Evolutionary conservation across 371 early-diverging fungal species (phyloP).

Genomic region (Rhizopus delemar): DNA sequence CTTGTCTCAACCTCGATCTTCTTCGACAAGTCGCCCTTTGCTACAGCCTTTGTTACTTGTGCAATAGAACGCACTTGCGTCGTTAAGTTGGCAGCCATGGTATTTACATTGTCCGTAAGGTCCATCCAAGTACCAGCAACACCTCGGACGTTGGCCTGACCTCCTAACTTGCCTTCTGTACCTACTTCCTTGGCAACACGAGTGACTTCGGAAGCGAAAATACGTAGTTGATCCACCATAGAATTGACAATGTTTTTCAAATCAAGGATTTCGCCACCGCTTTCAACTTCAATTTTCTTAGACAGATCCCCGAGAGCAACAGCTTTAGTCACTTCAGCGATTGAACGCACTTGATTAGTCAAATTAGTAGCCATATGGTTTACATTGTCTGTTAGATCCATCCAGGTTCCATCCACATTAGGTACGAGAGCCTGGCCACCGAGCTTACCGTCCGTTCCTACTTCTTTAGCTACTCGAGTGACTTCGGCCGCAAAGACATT

Average conservation of each 20-base stretch:
- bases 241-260: constrained; percentile 36
- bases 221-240: constrained; percentile 47
- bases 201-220: constrained; percentile 37
- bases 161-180: constrained; percentile 45
- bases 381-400: constrained; percentile 59
- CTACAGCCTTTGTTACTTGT: constrained; percentile 50
- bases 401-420: constrained; percentile 60
- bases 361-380: constrained; percentile 59
- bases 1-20: constrained; percentile 63
- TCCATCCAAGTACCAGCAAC: constrained; percentile 52
- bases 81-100: constrained; percentile 44
- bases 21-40: constrained; percentile 56
- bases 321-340: constrained; percentile 54
- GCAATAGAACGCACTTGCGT: constrained; percentile 53
- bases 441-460: constrained; percentile 55
- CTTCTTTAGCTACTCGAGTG: constrained; percentile 46
- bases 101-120: constrained; percentile 48
- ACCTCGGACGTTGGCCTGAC: constrained; percentile 30
- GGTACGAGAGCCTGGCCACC: constrained; percentile 44
- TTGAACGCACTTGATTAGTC: constrained; percentile 53
- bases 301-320: constrained; percentile 53
- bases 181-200: constrained; percentile 46
- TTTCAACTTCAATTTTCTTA: constrained; percentile 27
- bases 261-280: constrained; percentile 33
- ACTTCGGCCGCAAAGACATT: constrained; percentile 38